Base-by-base conservation (phyloP, 495 filamentous ascomycete genomes). In the Aspergillus cavernicola region DNA sequence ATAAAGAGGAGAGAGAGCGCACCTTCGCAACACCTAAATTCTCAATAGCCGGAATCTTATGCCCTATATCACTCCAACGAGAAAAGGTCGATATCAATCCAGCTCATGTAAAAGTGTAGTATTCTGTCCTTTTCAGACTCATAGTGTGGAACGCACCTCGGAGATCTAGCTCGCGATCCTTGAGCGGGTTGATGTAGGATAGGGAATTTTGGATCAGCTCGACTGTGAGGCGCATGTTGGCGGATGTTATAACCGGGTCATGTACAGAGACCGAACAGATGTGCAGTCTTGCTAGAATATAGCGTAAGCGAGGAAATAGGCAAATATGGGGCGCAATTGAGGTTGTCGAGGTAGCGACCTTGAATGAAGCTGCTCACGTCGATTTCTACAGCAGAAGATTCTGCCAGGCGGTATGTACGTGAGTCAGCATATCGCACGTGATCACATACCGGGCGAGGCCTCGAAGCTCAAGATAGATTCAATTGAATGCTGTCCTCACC, bases 91-190 rank as follows among this genome's bases (percentile, higher is more conserved):
- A 83, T 88, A 89, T 92, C 84, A 95, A 92, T 81, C 80, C 74
- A 86, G 86, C 81, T 86, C 85, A 74, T 66, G 67, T 58, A 73
- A 81, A 85, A n/a, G n/a, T 90, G 90, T 87, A 96, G 90, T 85
- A 95, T 92, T n/a, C 91, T 92, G 88, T 77, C 85, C 90, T 92
- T 96, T 92, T 88, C 89, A 86, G 81, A 70, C 65, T 40, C 66
- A 53, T 52, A n/a, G 49, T 65, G 50, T 67, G 47, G 60, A 73
- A 92, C 90, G 86, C 85, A 99, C 95, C 95, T 97, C 95, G 85
- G 61, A 99, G 90, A 80, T 97, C 91, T 65, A 99, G 82, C 81
- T 99, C 95, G 65, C 95, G 89, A 78, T 99, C 93, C 71, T 89
- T 92, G 74, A 97, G 80, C 57, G 92, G 89, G 77, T 97, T 97